Conservation (phyloP, 148 eudicot species). For the Fagopyrum esculentum region DNA sequence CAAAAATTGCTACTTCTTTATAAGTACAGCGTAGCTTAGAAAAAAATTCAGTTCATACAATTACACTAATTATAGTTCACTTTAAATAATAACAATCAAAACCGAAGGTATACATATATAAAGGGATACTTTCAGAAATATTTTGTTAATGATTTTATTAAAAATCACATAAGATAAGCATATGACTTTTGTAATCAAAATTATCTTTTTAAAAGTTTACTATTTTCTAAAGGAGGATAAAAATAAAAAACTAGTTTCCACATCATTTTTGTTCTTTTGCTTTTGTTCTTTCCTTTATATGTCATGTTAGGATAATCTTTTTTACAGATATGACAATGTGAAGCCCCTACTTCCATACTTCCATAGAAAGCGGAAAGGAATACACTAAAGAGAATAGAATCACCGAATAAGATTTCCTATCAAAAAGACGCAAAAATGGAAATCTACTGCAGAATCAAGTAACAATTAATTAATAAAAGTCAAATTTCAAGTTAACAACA, state of each 20-base stretch:
- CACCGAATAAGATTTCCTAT: not conserved
- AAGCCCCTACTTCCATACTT: constrained; percentile 6
- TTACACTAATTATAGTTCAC: too few relatives aligned
- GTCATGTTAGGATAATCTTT: not conserved
- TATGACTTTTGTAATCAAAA: too few relatives aligned
- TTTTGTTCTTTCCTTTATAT: not conserved
- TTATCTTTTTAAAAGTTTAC: not conserved
- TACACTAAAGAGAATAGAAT: not conserved
- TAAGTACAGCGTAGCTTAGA: too few relatives aligned
- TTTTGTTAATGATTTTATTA: too few relatives aligned
- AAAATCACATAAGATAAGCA: too few relatives aligned
- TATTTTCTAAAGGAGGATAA: not conserved
- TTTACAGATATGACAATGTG: not conserved
- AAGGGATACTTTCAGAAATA: too few relatives aligned
- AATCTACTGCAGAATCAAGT: not conserved
- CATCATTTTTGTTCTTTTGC: not conserved
- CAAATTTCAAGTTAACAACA: not conserved
- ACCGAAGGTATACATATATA: too few relatives aligned
- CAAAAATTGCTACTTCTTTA: too few relatives aligned
- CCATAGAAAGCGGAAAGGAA: not conserved
- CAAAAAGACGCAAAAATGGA: not conserved
- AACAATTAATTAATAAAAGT: not conserved
- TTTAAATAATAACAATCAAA: too few relatives aligned
- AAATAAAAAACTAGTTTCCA: not conserved
- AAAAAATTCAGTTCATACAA: too few relatives aligned